Conservation (phyloP, 768 basidiomycete genomes). For the Tephrocybe sp. region DNA sequence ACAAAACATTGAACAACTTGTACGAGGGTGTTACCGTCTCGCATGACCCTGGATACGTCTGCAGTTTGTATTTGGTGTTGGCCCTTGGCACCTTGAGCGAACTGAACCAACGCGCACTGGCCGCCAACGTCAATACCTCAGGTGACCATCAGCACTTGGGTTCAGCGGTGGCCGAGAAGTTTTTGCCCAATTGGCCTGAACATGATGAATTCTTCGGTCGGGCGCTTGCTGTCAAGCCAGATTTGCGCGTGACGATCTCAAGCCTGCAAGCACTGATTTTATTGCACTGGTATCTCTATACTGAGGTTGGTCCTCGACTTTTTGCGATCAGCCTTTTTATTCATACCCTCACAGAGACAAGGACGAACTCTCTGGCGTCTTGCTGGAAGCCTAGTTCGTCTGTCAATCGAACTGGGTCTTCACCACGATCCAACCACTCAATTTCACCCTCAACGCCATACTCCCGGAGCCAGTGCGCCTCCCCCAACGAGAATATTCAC, state of each 20-base stretch:
- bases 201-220: conserved; percentile 86
- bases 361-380: conserved; percentile 89
- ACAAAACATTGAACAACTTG: conserved; percentile 60
- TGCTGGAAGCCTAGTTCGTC: conserved; percentile 79
- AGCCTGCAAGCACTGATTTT: conserved; percentile 83
- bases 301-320: conserved; percentile 54
- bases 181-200: conserved; percentile 76
- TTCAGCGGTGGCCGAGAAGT: conserved; percentile 49
- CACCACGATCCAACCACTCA: conserved; percentile 83
- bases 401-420: conserved; percentile 80
- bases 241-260: conserved; percentile 78
- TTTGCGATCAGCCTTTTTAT: conserved; percentile 4
- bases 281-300: conserved; percentile 88
- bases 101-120: conserved; percentile 68
- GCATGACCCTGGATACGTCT: conserved; percentile 77
- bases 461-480: conserved; percentile 1
- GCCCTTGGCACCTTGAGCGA: conserved; percentile 84
- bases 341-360: conserved; percentile 58
- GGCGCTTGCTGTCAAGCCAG: conserved; percentile 76
- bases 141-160: conserved; percentile 33
- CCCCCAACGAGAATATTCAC: conserved; percentile 46
- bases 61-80: conserved; percentile 73
- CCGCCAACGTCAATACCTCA: conserved; percentile 45
- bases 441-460: conserved; percentile 38
- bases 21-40: conserved; percentile 53